A percentile compares a stretch with the other conserved stretches of the same genome.
phyloP scores from a whole-genome alignment of 495 filamentous ascomycete species.

The Cairneyella variabilis region DNA sequence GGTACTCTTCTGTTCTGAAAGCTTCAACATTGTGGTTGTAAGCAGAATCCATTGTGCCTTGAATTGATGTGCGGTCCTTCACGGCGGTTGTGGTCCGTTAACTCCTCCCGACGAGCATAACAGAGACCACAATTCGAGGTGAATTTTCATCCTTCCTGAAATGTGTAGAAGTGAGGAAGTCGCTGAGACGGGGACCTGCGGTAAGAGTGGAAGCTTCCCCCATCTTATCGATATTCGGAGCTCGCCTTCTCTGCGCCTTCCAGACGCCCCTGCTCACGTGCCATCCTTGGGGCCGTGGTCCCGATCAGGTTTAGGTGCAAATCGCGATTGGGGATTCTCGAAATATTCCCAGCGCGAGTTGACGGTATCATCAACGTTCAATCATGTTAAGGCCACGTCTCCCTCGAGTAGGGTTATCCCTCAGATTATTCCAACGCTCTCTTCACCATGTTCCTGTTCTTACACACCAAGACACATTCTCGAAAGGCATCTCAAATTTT shows the following conservation, averaged over 20 bases:
- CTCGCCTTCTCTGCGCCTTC: too few species aligned
- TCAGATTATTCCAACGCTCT: slow-evolving; percentile 26
- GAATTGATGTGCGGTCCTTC: background rate
- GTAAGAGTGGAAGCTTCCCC: slow-evolving; percentile 1
- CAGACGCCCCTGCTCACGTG: slow-evolving; percentile 20
- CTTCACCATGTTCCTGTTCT: slow-evolving; percentile 58
- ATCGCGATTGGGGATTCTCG: slow-evolving; percentile 1
- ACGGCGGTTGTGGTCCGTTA: slow-evolving; percentile 10
- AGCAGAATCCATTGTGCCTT: slow-evolving; percentile 17
- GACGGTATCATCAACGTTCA: slow-evolving; percentile 10
- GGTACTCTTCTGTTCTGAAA: slow-evolving; percentile 72
- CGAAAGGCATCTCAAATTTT: slow-evolving; percentile 62
- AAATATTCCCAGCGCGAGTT: slow-evolving; percentile 6
- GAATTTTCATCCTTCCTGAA: slow-evolving; percentile 17
- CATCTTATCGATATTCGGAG: slow-evolving; percentile 6
- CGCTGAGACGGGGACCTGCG: slow-evolving; percentile 8
- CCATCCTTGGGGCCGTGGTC: too few species aligned
- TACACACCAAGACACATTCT: slow-evolving; percentile 48
- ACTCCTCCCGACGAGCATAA: slow-evolving; percentile 10
- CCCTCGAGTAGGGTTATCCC: slow-evolving; percentile 18
- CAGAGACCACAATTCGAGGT: slow-evolving; percentile 3
- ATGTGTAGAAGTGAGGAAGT: background rate
- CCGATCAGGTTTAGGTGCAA: background rate
- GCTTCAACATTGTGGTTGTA: slow-evolving; percentile 67
- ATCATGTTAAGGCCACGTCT: slow-evolving; percentile 28